Evolutionary conservation across 768 basidiomycete species (phyloP).

Genomic region (Phanerodontia chrysosporium): DNA sequence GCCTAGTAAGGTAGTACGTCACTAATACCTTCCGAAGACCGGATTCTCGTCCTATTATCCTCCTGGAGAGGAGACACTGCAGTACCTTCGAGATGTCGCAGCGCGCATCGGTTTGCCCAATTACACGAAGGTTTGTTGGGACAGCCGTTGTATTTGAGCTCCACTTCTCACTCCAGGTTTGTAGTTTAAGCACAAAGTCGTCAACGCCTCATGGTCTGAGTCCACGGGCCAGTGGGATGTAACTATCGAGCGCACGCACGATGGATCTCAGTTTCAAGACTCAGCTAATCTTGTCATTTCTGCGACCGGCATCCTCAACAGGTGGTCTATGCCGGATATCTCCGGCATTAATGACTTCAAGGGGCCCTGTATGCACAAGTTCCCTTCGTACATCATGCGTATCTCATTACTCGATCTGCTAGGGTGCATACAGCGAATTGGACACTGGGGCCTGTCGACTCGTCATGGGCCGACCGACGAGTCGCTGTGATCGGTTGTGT

Average conservation of each 20-base stretch:
- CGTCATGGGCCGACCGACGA: constrained; percentile 20
- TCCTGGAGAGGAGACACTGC: background rate
- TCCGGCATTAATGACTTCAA: constrained; percentile 29
- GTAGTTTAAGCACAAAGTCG: constrained; percentile 1
- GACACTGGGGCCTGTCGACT: constrained; percentile 9
- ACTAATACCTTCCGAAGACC: background rate
- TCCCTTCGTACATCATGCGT: background rate
- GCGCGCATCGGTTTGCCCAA: background rate
- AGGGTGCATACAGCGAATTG: constrained; percentile 34
- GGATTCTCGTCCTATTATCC: background rate
- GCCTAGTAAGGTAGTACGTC: background rate
- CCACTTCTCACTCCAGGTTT: background rate
- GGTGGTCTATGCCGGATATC: constrained; percentile 38
- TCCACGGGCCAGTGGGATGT: background rate
- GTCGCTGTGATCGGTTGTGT: constrained; percentile 23
- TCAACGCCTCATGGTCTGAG: background rate
- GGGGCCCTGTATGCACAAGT: constrained; percentile 20
- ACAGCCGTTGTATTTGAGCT: background rate
- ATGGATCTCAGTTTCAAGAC: constrained; percentile 3
- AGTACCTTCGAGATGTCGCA: background rate
- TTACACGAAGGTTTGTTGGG: background rate
- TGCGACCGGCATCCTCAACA: constrained; percentile 31
- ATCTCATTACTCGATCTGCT: background rate
- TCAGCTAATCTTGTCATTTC: constrained; percentile 30
- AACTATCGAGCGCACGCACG: background rate